Evolutionary conservation across 345 rosid genomes (phyloP).

Genomic region (Salix dunnii): DNA sequence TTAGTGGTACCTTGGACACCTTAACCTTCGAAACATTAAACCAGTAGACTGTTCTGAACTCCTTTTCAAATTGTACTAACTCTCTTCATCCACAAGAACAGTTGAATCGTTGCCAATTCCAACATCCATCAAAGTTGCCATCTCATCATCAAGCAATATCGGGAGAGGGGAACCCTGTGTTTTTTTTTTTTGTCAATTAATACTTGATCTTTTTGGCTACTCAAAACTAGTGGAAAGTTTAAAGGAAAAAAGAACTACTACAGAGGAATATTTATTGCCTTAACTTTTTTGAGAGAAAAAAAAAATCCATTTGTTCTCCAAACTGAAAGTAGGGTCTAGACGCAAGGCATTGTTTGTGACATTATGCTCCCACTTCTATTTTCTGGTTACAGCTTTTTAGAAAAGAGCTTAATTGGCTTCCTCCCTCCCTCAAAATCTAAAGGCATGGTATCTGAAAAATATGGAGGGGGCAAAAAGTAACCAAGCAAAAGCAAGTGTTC

Average conservation of each 20-base stretch:
- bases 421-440: neutral
- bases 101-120: conserved; percentile 63
- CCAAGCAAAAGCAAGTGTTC: neutral
- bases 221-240: neutral
- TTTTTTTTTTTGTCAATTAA: neutral
- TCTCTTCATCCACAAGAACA: conserved; percentile 65
- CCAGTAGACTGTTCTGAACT: neutral
- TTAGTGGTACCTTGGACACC: neutral
- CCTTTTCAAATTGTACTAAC: neutral
- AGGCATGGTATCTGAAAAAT: too few relatives aligned
- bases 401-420: neutral
- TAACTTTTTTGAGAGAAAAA: too few relatives aligned
- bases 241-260: neutral
- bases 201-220: neutral
- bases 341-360: too few relatives aligned
- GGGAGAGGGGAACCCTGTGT: conserved; percentile 78
- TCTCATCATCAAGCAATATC: conserved; percentile 64
- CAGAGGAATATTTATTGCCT: neutral
- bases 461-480: too few relatives aligned
- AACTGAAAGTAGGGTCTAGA: too few relatives aligned
- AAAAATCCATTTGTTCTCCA: too few relatives aligned
- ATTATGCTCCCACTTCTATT: too few relatives aligned
- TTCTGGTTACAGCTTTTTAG: neutral
- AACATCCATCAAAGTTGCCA: conserved; percentile 59
- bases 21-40: neutral